These are phyloP conservation scores for Cryphonectria naterciae DNA, from an alignment of 2,329 filamentous ascomycete species.

Conservation along the genomic window DNA sequence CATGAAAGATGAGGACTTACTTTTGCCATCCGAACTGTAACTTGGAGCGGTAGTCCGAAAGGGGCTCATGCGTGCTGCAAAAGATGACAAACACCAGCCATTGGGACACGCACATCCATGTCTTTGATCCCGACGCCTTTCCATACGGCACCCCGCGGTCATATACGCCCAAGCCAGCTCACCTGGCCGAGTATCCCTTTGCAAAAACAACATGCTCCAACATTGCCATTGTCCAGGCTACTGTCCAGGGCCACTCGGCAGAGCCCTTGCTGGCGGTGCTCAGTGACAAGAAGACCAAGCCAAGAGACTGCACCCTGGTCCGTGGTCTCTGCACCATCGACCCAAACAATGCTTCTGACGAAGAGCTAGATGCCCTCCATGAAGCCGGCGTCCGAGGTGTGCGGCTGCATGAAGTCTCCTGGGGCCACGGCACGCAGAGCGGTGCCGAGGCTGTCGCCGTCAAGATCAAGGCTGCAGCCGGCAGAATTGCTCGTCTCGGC, in stretches of 20 bases:
- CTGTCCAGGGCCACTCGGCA: slow-evolving; percentile 33
- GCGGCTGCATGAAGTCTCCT: slow-evolving; percentile 33
- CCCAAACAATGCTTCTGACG: slow-evolving; percentile 26
- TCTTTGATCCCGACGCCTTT: slow-evolving; percentile 32
- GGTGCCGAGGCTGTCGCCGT: slow-evolving; percentile 27
- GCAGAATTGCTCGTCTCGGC: slow-evolving; percentile 29
- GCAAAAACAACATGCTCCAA: slow-evolving; percentile 31
- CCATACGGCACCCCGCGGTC: slow-evolving; percentile 31
- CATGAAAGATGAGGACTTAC: neutral
- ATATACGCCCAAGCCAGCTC: slow-evolving; percentile 33
- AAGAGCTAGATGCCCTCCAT: slow-evolving; percentile 33
- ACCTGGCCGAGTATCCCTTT: slow-evolving; percentile 32
- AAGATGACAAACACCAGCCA: neutral
- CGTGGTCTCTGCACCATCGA: slow-evolving; percentile 1
- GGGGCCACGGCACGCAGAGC: slow-evolving; percentile 31
- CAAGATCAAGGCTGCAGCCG: slow-evolving; percentile 30
- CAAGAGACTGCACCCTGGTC: neutral
- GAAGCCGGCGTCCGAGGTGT: slow-evolving; percentile 33
- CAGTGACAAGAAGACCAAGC: neutral
- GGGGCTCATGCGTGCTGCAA: neutral
- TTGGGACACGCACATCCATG: slow-evolving; percentile 34
- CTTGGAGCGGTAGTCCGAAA: neutral
- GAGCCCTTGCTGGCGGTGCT: slow-evolving; percentile 32
- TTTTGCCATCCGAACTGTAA: neutral
- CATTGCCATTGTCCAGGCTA: slow-evolving; percentile 35